These are phyloP conservation scores for Penicillium oxalicum DNA, from an alignment of 2,329 filamentous ascomycete genomes.

Conservation along the genomic window DNA sequence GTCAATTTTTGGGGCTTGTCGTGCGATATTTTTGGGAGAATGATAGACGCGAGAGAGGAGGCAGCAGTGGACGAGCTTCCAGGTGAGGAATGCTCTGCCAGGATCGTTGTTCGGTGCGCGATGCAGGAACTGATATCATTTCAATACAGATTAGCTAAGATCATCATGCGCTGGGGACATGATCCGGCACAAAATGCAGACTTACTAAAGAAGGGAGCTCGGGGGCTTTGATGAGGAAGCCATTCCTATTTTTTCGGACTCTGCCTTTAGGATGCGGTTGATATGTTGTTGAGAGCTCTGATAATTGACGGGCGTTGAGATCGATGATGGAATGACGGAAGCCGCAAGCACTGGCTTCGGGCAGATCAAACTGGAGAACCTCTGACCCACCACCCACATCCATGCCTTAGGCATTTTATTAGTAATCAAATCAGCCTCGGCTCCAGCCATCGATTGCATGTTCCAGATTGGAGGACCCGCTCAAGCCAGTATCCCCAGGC, in stretches of 20 bases:
- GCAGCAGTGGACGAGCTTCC: constrained; percentile 77
- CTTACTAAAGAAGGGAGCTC: constrained; percentile 69
- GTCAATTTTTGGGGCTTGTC: constrained; percentile 76
- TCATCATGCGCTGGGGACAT: constrained; percentile 1
- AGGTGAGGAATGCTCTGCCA: constrained; percentile 84
- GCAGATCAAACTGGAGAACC: neutral
- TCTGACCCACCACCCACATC: too few species aligned
- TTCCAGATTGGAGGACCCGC: too few species aligned
- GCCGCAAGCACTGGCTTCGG: neutral
- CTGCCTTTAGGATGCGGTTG: neutral
- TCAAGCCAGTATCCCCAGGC: too few species aligned
- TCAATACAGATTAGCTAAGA: constrained; percentile 4
- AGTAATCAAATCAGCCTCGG: too few species aligned
- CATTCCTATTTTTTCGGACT: constrained; percentile 43
- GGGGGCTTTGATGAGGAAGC: constrained; percentile 62
- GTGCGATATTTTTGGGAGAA: constrained; percentile 93
- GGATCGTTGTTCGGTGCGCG: constrained; percentile 86
- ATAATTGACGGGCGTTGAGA: neutral
- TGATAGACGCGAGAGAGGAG: constrained; percentile 81
- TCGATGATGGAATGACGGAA: neutral
- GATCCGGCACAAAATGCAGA: constrained; percentile 8
- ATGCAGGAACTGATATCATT: constrained; percentile 68
- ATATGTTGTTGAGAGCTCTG: neutral
- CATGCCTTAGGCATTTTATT: too few species aligned
- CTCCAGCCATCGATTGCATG: too few species aligned